Conservation (phyloP, 495 filamentous ascomycete genomes). For the Cudoniella acicularis region DNA sequence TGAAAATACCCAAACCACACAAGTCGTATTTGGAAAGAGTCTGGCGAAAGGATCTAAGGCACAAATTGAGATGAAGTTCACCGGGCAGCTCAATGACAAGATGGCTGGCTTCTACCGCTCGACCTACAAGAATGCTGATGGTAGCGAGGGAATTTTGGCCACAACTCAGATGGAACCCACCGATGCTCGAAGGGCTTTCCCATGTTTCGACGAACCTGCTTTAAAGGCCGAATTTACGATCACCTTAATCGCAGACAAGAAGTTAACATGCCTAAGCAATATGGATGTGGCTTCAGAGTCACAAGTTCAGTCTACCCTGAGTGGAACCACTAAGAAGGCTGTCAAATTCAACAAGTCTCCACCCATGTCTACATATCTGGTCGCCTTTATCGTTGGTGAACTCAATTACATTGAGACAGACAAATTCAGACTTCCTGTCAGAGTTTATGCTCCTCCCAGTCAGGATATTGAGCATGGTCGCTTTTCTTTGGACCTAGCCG, state of each 20-base stretch:
- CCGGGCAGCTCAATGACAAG: conserved; percentile 68
- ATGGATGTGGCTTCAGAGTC: conserved; percentile 71
- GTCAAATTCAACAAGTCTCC: conserved; percentile 73
- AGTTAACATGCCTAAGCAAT: conserved; percentile 73
- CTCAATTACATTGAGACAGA: conserved; percentile 73
- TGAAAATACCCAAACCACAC: conserved; percentile 60
- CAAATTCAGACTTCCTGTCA: conserved; percentile 68
- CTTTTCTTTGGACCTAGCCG: conserved; percentile 81
- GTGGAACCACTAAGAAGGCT: conserved; percentile 57
- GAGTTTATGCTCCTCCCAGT: conserved; percentile 84
- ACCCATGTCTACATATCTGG: conserved; percentile 73
- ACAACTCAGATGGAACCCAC: conserved; percentile 84
- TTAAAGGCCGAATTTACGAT: conserved; percentile 72
- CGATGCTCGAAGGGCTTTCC: conserved; percentile 58
- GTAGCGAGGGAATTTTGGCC: conserved; percentile 59
- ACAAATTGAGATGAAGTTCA: conserved; percentile 63
- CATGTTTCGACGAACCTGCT: conserved; percentile 75
- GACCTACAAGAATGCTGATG: conserved; percentile 56
- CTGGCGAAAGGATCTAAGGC: conserved; percentile 55
- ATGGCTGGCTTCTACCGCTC: conserved; percentile 83
- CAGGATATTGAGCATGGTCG: conserved; percentile 79
- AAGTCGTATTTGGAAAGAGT: conserved; percentile 56
- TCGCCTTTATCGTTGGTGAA: conserved; percentile 74
- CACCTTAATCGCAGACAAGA: conserved; percentile 69
- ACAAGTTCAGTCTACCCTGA: conserved; percentile 50